Conservation (phyloP, 2,329 filamentous ascomycete species). For the Elsinoe fawcettii region DNA sequence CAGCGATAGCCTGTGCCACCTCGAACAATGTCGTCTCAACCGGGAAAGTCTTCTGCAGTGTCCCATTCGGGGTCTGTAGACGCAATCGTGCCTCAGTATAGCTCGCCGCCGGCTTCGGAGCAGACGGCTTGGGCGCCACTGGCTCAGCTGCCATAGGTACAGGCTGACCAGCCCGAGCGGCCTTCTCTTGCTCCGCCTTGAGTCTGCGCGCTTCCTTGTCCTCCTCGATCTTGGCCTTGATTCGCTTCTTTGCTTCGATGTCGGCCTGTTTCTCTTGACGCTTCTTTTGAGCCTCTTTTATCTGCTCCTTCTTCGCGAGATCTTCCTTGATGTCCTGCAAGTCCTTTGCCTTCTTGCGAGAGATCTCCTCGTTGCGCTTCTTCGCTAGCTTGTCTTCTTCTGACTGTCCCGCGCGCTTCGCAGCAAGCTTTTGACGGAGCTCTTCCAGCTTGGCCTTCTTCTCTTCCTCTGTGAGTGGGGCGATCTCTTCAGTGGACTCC, state of each 20-base stretch:
- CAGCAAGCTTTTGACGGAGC: slow-evolving; percentile 61
- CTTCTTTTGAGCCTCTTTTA: slow-evolving; percentile 85
- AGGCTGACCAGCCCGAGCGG: slow-evolving; percentile 34
- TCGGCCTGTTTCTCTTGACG: slow-evolving; percentile 82
- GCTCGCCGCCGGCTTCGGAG: slow-evolving; percentile 57
- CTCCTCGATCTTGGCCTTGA: slow-evolving; percentile 88
- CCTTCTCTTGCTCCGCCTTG: slow-evolving; percentile 80
- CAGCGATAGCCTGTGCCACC: slow-evolving; percentile 66
- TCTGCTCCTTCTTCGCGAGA: slow-evolving; percentile 74
- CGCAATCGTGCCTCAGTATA: slow-evolving; percentile 76
- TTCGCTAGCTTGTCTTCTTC: slow-evolving; percentile 70
- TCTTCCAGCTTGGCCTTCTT: slow-evolving; percentile 74
- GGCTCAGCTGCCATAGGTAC: slow-evolving; percentile 38
- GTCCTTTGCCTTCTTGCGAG: slow-evolving; percentile 83
- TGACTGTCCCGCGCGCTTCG: slow-evolving; percentile 62
- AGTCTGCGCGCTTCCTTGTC: slow-evolving; percentile 84
- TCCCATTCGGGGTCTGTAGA: slow-evolving; percentile 67
- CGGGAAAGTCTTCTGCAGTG: slow-evolving; percentile 77
- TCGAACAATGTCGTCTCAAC: slow-evolving; percentile 91
- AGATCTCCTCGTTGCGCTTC: slow-evolving; percentile 77
- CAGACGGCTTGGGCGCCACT: slow-evolving; percentile 38
- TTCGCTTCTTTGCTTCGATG: slow-evolving; percentile 74
- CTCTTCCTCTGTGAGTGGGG: slow-evolving; percentile 83
- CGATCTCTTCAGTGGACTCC: slow-evolving; percentile 87
- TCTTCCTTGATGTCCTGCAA: slow-evolving; percentile 85